phyloP scores from a whole-genome alignment of 1,139 yeast genomes.

The Nakaseomyces delphensis region DNA sequence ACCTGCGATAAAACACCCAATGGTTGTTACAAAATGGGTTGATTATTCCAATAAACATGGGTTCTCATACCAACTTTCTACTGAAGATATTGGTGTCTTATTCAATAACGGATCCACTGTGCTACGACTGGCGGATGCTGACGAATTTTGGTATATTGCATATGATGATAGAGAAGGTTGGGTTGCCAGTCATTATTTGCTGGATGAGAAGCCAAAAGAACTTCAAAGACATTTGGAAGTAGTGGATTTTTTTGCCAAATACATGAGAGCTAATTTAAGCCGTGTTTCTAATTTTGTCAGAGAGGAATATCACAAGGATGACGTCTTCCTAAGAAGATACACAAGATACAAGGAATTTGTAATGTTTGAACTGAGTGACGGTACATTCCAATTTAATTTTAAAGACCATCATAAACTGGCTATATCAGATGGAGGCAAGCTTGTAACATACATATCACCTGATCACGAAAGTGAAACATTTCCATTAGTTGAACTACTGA shows the following conservation, averaged over 20 bases:
- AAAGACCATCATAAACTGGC: constrained; percentile 90
- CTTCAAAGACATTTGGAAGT: constrained; percentile 68
- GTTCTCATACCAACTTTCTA: constrained; percentile 82
- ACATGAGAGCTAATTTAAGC: constrained; percentile 73
- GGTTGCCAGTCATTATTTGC: constrained; percentile 58
- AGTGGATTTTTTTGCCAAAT: constrained; percentile 74
- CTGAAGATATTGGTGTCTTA: constrained; percentile 86
- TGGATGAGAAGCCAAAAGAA: constrained; percentile 49
- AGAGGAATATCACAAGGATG: constrained; percentile 42
- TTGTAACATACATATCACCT: constrained; percentile 76
- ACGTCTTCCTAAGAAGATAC: constrained; percentile 70
- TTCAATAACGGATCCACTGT: constrained; percentile 79
- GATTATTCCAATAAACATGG: constrained; percentile 96
- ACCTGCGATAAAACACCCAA: constrained; percentile 46
- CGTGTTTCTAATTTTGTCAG: constrained; percentile 50
- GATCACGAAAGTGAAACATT: constrained; percentile 64
- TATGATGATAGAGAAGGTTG: constrained; percentile 61
- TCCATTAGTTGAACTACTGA: constrained; percentile 51
- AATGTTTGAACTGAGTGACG: constrained; percentile 90
- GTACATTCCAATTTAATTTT: constrained; percentile 87
- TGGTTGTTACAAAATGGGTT: constrained; percentile 90
- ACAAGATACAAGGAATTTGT: constrained; percentile 71
- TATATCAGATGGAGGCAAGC: constrained; percentile 64
- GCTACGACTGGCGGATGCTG: constrained; percentile 56
- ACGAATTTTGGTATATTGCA: constrained; percentile 51